Percentiles rank a stretch among this genome's conserved stretches.
Conservation (phyloP, 2,329 filamentous ascomycete species). For the Pezicula radicicola region DNA sequence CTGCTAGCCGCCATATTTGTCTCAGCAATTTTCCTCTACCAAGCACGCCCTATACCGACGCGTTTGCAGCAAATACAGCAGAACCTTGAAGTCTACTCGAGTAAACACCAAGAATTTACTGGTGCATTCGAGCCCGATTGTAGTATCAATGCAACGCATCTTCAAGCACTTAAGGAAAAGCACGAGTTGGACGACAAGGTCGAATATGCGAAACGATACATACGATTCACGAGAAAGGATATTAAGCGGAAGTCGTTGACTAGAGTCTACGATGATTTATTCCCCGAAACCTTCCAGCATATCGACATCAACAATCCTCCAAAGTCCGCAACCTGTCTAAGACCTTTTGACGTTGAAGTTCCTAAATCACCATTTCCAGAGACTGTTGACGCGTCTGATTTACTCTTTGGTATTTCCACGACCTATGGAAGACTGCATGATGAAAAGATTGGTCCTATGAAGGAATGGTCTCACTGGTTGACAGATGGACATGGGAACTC, state of each 20-base stretch:
- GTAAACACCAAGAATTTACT: constrained; percentile 4
- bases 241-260: constrained; percentile 49
- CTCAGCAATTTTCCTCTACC: constrained; percentile 20
- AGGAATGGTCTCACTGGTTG: constrained; percentile 59
- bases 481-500: constrained; percentile 52
- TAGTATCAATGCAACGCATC: constrained; percentile 43
- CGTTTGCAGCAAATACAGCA: constrained; percentile 6
- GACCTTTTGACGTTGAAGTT: constrained; percentile 49
- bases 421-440: constrained; percentile 53
- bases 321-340: constrained; percentile 39
- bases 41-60: constrained; percentile 9
- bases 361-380: constrained; percentile 46
- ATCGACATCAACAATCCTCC: constrained; percentile 43
- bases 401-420: constrained; percentile 58
- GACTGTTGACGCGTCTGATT: constrained; percentile 51
- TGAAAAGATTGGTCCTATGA: constrained; percentile 47
- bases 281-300: constrained; percentile 43
- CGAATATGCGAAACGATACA: constrained; percentile 54
- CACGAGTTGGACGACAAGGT: constrained; percentile 48
- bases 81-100: constrained; percentile 7
- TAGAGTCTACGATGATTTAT: constrained; percentile 42
- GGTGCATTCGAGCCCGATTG: constrained; percentile 33
- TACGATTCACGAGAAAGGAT: constrained; percentile 47
- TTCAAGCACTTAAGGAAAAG: constrained; percentile 42
- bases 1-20: constrained; percentile 10